Evolutionary conservation across 2,329 filamentous ascomycete genomes (phyloP).

Genomic region (Microdochium paspali): DNA sequence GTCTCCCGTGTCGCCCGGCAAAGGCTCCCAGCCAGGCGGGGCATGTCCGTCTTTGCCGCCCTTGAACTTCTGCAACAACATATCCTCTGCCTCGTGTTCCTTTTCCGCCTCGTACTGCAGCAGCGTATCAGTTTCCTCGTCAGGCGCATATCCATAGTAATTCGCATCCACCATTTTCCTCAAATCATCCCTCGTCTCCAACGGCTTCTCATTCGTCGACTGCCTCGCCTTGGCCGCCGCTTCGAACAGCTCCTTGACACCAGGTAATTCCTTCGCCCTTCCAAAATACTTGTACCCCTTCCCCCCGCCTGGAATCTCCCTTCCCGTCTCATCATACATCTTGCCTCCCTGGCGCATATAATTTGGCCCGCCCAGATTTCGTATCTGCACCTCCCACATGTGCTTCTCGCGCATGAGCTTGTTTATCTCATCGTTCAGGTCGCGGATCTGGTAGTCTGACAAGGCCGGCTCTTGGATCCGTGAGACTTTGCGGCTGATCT

Average conservation of each 20-base stretch:
- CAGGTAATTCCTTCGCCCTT: constrained; percentile 77
- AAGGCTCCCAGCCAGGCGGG: constrained; percentile 67
- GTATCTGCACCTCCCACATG: constrained; percentile 97
- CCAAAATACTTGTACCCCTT: constrained; percentile 96
- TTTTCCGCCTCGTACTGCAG: constrained; percentile 73
- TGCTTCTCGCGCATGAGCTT: constrained; percentile 98
- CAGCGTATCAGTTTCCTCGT: constrained; percentile 79
- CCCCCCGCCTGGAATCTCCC: constrained; percentile 64
- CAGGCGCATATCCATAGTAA: constrained; percentile 91
- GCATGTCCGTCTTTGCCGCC: constrained; percentile 36
- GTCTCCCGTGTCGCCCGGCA: constrained; percentile 82
- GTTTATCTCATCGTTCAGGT: constrained; percentile 99
- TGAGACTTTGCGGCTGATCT: constrained; percentile 93
- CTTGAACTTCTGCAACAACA: constrained; percentile 49
- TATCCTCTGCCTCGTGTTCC: constrained; percentile 71
- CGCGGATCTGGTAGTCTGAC: constrained; percentile 94
- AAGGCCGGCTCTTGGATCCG: constrained; percentile 87
- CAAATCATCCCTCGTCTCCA: constrained; percentile 60
- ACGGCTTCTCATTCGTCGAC: constrained; percentile 47
- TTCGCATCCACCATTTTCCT: constrained; percentile 76
- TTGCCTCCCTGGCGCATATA: constrained; percentile 73
- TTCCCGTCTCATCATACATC: constrained; percentile 64
- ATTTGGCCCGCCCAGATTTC: constrained; percentile 91
- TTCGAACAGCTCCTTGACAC: constrained; percentile 94
- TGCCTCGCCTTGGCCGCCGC: constrained; percentile 47